Percentiles rank a stretch among this genome's conserved stretches.
Conservation (phyloP, 1,284 basidiomycete genomes). For the Cryptococcus wingfieldii region DNA sequence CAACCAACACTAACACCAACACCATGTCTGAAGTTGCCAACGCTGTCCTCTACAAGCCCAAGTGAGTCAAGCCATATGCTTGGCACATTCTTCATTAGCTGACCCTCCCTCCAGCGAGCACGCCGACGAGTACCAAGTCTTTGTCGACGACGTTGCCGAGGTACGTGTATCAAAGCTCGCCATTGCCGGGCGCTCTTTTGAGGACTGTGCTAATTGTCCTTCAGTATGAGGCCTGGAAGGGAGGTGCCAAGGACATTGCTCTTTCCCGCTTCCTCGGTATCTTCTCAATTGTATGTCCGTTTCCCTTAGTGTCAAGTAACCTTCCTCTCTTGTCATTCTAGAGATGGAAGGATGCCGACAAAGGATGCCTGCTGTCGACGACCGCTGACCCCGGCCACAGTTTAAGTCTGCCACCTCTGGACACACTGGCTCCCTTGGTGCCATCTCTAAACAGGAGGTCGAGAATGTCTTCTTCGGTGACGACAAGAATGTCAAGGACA, state of each 20-base stretch:
- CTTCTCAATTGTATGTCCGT: constrained; percentile 38
- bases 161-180: constrained; percentile 14
- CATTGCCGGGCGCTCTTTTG: background rate
- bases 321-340: background rate
- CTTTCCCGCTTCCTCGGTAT: constrained; percentile 43
- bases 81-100: background rate
- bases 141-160: constrained; percentile 42
- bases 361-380: background rate
- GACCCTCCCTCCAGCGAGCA: constrained; percentile 22
- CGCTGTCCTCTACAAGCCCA: constrained; percentile 31
- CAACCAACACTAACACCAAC: background rate
- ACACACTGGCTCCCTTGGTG: constrained; percentile 39
- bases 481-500: constrained; percentile 44
- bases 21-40: background rate
- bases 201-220: background rate
- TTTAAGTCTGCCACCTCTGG: constrained; percentile 39
- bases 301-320: background rate
- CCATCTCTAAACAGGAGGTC: constrained; percentile 42
- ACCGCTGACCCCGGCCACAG: constrained; percentile 15
- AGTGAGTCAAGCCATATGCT: background rate
- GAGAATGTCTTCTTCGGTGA: constrained; percentile 45
- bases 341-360: background rate
- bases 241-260: constrained; percentile 41
- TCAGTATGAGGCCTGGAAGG: constrained; percentile 42
- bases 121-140: constrained; percentile 44